phyloP scores from a whole-genome alignment of 2,329 filamentous ascomycete species.

The Cladorrhinum sp. region DNA sequence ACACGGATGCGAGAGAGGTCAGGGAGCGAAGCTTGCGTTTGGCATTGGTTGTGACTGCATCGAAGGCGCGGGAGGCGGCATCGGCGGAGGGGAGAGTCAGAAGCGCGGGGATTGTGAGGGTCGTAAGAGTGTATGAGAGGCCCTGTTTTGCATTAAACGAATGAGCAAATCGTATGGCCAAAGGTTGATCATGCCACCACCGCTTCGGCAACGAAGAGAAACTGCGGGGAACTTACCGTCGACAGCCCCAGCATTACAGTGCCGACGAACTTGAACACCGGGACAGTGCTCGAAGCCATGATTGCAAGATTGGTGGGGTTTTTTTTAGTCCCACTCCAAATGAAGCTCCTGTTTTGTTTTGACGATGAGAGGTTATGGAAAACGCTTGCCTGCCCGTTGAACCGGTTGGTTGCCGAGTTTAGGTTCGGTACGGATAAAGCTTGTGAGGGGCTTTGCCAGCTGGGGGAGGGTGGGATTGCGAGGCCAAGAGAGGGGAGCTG shows the following conservation, averaged over 20 bases:
- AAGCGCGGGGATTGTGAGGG: constrained; percentile 74
- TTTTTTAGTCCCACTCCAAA: no score
- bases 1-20: constrained; percentile 64
- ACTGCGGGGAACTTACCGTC: constrained; percentile 60
- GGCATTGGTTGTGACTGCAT: constrained; percentile 61
- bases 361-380: no score
- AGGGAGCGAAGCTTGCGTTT: constrained; percentile 65
- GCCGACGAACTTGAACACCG: constrained; percentile 87
- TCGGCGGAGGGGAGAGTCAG: constrained; percentile 75
- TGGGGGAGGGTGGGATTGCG: background rate
- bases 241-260: constrained; percentile 84
- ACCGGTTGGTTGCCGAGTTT: background rate
- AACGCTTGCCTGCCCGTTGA: no score
- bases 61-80: constrained; percentile 67
- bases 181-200: no score
- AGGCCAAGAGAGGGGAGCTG: background rate
- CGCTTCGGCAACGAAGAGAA: constrained; percentile 15
- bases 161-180: constrained; percentile 12
- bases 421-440: background rate
- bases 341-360: no score
- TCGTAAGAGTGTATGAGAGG: constrained; percentile 79
- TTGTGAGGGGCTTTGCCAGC: constrained; percentile 4
- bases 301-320: constrained; percentile 31
- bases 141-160: constrained; percentile 54
- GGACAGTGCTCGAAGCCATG: constrained; percentile 69